Base-by-base conservation (phyloP, 495 filamentous ascomycete genomes). In the Neurospora sp. region DNA sequence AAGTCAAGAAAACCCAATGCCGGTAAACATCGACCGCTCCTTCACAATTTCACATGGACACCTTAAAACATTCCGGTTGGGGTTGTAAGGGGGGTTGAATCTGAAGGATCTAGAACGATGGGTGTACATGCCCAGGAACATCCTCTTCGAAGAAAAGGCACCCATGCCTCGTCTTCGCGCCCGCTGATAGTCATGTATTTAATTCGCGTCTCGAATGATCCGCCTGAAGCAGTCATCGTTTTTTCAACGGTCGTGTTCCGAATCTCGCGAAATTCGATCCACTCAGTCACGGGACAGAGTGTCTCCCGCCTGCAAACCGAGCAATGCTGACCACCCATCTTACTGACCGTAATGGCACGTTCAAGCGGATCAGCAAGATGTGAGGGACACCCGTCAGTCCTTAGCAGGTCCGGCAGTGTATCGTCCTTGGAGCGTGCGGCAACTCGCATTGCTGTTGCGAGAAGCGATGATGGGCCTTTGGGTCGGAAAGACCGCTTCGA, bases 51-150 rank as follows among this genome's bases (percentile, higher is more conserved):
- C 11, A 27, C 0, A 14, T 1, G 2, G 22, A 59, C 22, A 27
- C 48, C 10, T 53, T 12, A 22, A 12, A 22, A 22, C 5, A 6
- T 42, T 6, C 41, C 41, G 14, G 5, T 35, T 35, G 31, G 31
- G 31, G 31, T 18, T 18, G 16, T 16, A 8, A 44, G 0, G 20
- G 39, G 20, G 20, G 9, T 22, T 22, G 4, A 1, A 27, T 53
- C 48, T 27, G 22, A 3, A 35, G 1, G 7, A 37, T 35, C 14
- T 6, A 65, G 53, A 35, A 65, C 53, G 53, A 38, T 9, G 14
- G 79, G 87, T 35, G 89, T 80, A 81, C 91, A 94, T 3, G 75
- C 79, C 88, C 88, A 90, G 71, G 90, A 92, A 78, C 92, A 94
- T 2, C 86, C 89, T 39, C 85, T 77, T 53, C 88, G 82, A 27